A percentile compares a stretch with the other conserved stretches of the same genome.
phyloP scores from a whole-genome alignment of 2,329 filamentous ascomycete genomes.

The Chaetomium olivaceum region DNA sequence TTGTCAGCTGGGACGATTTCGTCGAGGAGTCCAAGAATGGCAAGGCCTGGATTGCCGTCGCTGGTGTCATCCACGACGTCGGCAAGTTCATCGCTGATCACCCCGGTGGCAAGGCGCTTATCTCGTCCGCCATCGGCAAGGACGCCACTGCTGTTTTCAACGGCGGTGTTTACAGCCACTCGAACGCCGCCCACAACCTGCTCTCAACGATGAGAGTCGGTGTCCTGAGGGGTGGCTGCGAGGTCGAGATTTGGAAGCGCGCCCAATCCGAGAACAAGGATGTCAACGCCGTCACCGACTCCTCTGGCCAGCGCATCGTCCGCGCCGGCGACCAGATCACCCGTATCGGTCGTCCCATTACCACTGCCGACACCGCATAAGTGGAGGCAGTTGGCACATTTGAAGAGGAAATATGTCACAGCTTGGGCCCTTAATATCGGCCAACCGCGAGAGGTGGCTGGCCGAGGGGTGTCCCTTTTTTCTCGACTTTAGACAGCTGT shows the following conservation, averaged over 20 bases:
- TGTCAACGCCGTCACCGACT: conserved; percentile 76
- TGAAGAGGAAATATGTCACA: neutral
- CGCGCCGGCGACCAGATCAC: conserved; percentile 85
- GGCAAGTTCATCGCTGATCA: conserved; percentile 84
- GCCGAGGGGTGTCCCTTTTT: neutral
- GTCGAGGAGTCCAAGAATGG: conserved; percentile 76
- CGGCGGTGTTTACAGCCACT: conserved; percentile 86
- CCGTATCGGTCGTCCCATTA: conserved; percentile 75
- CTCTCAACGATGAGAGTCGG: conserved; percentile 86
- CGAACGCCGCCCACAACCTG: conserved; percentile 86
- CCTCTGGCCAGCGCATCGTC: conserved; percentile 76
- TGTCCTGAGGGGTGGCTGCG: conserved; percentile 81
- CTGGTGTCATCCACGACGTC: conserved; percentile 84
- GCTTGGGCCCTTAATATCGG: neutral
- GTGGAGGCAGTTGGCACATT: neutral
- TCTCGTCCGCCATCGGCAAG: conserved; percentile 79
- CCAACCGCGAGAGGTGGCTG: neutral
- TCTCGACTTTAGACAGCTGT: neutral
- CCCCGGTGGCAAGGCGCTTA: conserved; percentile 87
- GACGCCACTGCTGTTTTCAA: conserved; percentile 91
- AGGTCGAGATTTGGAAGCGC: conserved; percentile 92
- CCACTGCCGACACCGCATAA: conserved; percentile 81
- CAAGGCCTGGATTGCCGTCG: conserved; percentile 73
- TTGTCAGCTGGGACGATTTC: conserved; percentile 85
- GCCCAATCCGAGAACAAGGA: conserved; percentile 83